Evolutionary conservation across 225 moss, liverwort and hornwort species (phyloP).

Genomic region (Straminergon stramineum): DNA sequence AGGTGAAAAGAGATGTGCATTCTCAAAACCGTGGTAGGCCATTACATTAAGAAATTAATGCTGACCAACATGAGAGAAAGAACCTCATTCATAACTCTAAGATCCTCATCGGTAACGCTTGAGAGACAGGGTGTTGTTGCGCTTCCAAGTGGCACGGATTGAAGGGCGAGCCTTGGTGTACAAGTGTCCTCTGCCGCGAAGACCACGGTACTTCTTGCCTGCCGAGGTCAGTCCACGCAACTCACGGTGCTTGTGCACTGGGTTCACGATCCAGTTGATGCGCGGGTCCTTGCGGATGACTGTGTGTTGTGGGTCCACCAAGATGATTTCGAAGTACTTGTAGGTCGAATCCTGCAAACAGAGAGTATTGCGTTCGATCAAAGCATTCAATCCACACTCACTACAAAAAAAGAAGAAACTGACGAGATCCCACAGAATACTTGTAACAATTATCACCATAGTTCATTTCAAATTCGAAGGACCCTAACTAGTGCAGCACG

Average conservation of each 20-base stretch:
- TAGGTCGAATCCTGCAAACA: constrained; percentile 77
- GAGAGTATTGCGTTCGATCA: not conserved
- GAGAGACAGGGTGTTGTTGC: constrained; percentile 78
- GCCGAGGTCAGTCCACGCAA: constrained; percentile 86
- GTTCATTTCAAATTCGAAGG: not conserved
- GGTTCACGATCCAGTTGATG: constrained; percentile 92
- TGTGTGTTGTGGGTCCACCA: constrained; percentile 59
- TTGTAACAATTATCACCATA: not conserved
- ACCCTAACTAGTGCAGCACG: not conserved
- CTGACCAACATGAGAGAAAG: constrained; percentile 7
- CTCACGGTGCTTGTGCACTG: constrained; percentile 91
- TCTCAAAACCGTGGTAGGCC: constrained; percentile 2
- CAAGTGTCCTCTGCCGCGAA: constrained; percentile 81
- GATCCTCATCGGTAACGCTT: constrained; percentile 68
- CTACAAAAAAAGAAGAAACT: not conserved
- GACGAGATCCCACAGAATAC: not conserved
- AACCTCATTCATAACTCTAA: not conserved
- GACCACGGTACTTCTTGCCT: constrained; percentile 90
- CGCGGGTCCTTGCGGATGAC: constrained; percentile 83
- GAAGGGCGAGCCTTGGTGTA: constrained; percentile 86
- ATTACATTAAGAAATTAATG: constrained; percentile 11
- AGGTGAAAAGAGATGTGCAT: not conserved
- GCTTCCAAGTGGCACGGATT: constrained; percentile 81
- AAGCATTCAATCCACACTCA: not conserved
- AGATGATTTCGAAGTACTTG: constrained; percentile 82